Percentiles rank a stretch among this genome's conserved stretches.
Conservation (phyloP, 163 green algal species). For the Chloromonas sp. region DNA sequence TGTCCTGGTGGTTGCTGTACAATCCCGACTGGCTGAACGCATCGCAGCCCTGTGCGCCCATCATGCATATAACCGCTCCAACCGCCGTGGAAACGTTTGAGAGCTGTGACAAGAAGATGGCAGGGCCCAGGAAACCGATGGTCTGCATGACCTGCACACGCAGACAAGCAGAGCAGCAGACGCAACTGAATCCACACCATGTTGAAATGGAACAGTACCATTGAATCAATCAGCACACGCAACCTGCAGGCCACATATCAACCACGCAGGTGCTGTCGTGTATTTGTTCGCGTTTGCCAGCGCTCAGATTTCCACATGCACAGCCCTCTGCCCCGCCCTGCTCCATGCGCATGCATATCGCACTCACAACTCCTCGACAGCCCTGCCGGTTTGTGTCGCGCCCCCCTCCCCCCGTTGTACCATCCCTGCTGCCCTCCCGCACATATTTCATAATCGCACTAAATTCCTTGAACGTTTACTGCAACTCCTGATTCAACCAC, state of each 20-base stretch:
- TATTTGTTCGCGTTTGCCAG: too few species aligned
- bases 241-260: too few species aligned
- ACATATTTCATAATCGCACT: too few species aligned
- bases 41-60: conserved; percentile 77
- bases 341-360: too few species aligned
- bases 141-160: conserved; percentile 52
- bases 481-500: background rate
- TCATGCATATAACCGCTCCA: conserved; percentile 64
- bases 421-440: too few species aligned
- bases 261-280: too few species aligned
- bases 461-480: background rate
- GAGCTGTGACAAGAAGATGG: conserved; percentile 88
- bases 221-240: background rate
- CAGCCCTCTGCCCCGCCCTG: too few species aligned
- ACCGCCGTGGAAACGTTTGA: conserved; percentile 47
- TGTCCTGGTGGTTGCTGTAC: conserved; percentile 94
- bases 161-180: background rate
- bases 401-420: too few species aligned
- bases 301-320: too few species aligned
- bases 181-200: background rate
- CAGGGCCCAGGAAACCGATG: conserved; percentile 94
- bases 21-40: conserved; percentile 90
- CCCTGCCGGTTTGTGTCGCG: too few species aligned
- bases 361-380: too few species aligned
- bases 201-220: background rate